Conservation (phyloP, 331 rosid genomes). For the Quercus phellos region DNA sequence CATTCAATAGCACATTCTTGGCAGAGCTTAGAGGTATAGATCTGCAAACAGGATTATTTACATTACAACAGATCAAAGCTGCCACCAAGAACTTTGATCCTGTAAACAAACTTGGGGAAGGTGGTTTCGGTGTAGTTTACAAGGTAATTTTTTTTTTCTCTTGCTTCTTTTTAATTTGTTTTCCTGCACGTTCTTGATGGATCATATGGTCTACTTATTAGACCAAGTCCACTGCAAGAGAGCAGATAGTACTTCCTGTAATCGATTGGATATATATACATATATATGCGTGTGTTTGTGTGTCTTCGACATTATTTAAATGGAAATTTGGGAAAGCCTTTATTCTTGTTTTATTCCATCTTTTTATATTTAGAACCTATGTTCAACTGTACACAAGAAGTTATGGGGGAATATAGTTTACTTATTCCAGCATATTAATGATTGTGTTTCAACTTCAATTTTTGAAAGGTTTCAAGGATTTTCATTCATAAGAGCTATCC, state of each 20-base stretch:
- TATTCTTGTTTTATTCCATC: not conserved
- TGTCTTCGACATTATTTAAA: not conserved
- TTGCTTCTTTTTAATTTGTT: not conserved
- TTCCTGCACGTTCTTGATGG: too few species aligned
- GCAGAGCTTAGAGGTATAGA: constrained; percentile 75
- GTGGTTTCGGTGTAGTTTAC: constrained; percentile 91
- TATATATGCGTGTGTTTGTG: too few species aligned
- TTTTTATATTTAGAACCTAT: not conserved
- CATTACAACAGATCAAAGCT: constrained; percentile 70
- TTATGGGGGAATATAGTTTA: not conserved
- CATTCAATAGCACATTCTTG: constrained; percentile 14
- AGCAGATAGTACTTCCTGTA: not conserved
- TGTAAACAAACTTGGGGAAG: constrained; percentile 81
- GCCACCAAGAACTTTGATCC: constrained; percentile 72
- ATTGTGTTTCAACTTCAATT: not conserved
- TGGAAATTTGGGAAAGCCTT: not conserved
- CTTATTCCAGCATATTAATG: not conserved
- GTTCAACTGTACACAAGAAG: not conserved
- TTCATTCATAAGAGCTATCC: not conserved
- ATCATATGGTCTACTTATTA: too few species aligned
- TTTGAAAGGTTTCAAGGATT: not conserved
- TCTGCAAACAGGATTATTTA: constrained; percentile 72
- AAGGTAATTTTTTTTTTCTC: constrained; percentile 46
- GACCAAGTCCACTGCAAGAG: not conserved
- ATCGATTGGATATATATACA: too few species aligned